Base-by-base conservation (phyloP, 2,329 filamentous ascomycete species). In the Alternaria arbusti region DNA sequence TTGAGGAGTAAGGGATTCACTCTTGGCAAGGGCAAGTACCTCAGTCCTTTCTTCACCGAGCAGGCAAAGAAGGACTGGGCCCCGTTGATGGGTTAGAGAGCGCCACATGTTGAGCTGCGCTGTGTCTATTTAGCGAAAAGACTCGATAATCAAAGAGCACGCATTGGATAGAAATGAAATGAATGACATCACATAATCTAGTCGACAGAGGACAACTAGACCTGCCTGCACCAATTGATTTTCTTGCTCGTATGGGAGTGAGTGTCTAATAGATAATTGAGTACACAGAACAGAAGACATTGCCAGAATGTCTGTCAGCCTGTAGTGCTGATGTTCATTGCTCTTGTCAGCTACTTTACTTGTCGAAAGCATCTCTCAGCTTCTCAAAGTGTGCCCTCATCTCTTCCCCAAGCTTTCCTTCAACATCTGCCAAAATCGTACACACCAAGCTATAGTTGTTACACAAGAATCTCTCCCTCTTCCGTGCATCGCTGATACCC, bases 381-480 rank as follows among this genome's bases (percentile, higher is more conserved):
- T 84, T 84, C 75, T 91, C 90, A 77, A 96, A 94, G 80, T 94
- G 88, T 70, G 84, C 85, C 80, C 90, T 90, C 78, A 95, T 89
- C 74, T 97, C 94, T 23, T 84, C 82, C 1, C 91, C 88, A 74
- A 95, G 78, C 78, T 92, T 92, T 5, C 93, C 93, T 11, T 86
- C 85, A 5, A 88, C 86, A 72, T 95, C 84, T 26, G 82, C 83
- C 61, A 99, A 91, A 66, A 99, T 97, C 11, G 96, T 97, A 73
- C 93, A 85, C n/a, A 99, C 88, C 67, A 99, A 84, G 57, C 93
- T 96, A 80, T 97, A 98, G 79, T 99, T 99, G 78, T 98, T 99
- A 77, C 92, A 96, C 73, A 99, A 80, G 76, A 98, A 98, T 47
- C 96, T 86, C 70, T 95, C 91, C 69, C 91, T 86, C 82, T 96